A percentile compares a stretch with the other conserved stretches of the same genome.
Conservation (phyloP, 768 basidiomycete species). For the Boletus sp. region DNA sequence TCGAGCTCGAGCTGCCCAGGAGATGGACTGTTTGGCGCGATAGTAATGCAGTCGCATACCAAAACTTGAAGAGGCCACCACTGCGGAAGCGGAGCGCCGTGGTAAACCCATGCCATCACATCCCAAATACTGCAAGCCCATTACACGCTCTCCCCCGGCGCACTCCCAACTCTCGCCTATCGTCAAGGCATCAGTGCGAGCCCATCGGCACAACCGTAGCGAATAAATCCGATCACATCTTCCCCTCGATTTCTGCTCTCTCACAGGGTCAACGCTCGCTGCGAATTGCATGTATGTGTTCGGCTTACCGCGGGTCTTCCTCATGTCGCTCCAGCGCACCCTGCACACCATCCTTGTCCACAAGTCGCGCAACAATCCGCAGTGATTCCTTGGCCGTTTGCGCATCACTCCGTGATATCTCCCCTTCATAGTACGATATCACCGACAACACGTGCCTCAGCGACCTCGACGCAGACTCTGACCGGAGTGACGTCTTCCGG, state of each 20-base stretch:
- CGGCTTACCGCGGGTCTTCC: constrained; percentile 50
- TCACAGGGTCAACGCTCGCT: constrained; percentile 18
- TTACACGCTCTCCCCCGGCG: constrained; percentile 15
- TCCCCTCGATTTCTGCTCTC: constrained; percentile 41
- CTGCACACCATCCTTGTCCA: constrained; percentile 61
- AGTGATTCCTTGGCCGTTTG: constrained; percentile 56
- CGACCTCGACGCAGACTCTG: constrained; percentile 37
- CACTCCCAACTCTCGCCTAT: constrained; percentile 4
- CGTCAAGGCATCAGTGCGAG: constrained; percentile 51
- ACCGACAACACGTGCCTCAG: constrained; percentile 43
- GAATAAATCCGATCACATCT: constrained; percentile 52
- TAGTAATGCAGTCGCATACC: background rate
- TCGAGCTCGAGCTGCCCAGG: background rate
- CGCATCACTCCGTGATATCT: constrained; percentile 43
- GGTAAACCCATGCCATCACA: constrained; percentile 15
- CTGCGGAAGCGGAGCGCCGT: constrained; percentile 27
- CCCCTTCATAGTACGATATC: constrained; percentile 53
- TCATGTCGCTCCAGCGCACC: constrained; percentile 32
- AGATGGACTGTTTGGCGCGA: background rate
- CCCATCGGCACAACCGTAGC: constrained; percentile 54
- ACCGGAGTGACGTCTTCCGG: constrained; percentile 25
- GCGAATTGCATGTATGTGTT: background rate
- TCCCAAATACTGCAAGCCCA: constrained; percentile 29
- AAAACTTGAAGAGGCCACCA: constrained; percentile 17
- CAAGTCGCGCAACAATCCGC: constrained; percentile 54